Conservation (phyloP, 805 yeast species). For the Lipomyces kockii region DNA sequence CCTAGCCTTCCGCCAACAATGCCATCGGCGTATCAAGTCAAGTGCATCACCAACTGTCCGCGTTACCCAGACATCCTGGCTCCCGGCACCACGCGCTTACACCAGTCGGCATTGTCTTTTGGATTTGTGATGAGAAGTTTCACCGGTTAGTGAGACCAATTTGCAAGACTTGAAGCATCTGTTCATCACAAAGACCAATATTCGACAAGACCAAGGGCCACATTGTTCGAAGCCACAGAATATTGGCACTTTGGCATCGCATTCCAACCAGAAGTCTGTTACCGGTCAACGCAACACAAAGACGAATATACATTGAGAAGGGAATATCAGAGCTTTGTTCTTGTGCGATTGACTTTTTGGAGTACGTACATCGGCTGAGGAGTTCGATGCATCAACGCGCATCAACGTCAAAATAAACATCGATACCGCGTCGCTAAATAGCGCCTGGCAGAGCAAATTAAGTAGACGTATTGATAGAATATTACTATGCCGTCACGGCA, state of each 20-base stretch:
- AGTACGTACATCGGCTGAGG: not conserved
- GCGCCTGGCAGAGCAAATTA: not conserved
- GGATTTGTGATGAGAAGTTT: not conserved
- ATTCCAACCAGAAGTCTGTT: not conserved
- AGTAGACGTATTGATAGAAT: not conserved
- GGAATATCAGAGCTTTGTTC: not conserved
- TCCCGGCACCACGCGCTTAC: not conserved
- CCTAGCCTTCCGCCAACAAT: not conserved
- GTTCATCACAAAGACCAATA: not conserved
- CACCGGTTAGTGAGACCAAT: not conserved
- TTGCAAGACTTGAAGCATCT: not conserved
- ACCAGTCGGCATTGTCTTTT: not conserved
- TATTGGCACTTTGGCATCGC: not conserved
- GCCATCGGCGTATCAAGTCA: not conserved
- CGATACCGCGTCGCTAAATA: not conserved
- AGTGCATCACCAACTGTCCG: not conserved
- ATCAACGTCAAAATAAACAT: not conserved
- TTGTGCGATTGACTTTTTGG: not conserved
- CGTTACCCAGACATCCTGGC: not conserved
- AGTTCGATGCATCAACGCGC: not conserved
- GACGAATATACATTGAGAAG: not conserved
- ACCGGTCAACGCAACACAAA: not conserved
- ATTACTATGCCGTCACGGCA: slow-evolving; percentile 17
- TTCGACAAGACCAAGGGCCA: not conserved
- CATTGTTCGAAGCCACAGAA: not conserved